These are phyloP conservation scores for Alternaria dauci DNA, from an alignment of 2,329 filamentous ascomycete genomes.

Conservation along the genomic window DNA sequence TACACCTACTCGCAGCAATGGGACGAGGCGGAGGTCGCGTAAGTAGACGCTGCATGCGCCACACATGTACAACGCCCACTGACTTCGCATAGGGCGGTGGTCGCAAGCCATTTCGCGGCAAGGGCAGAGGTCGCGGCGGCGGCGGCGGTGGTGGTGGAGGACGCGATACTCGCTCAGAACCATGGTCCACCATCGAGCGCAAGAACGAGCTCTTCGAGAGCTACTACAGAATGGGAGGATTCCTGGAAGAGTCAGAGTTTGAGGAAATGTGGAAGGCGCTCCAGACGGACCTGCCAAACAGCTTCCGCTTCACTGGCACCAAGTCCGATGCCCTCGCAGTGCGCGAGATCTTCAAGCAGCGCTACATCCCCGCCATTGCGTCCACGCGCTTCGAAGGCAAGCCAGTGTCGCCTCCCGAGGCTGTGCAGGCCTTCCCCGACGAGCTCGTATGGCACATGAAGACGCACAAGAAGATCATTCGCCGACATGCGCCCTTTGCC, in stretches of 20 bases:
- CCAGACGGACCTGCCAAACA: constrained; percentile 88
- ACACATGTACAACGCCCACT: constrained; percentile 13
- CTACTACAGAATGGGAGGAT: constrained; percentile 77
- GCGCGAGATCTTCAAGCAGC: constrained; percentile 83
- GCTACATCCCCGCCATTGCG: constrained; percentile 90
- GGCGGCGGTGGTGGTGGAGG: constrained; percentile 42
- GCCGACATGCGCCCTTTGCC: constrained; percentile 91
- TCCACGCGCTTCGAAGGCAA: constrained; percentile 84
- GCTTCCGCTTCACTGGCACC: constrained; percentile 95
- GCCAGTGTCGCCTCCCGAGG: constrained; percentile 79
- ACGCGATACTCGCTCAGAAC: constrained; percentile 42
- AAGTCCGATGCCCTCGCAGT: constrained; percentile 95
- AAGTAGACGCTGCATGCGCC: constrained; percentile 19
- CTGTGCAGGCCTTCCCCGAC: constrained; percentile 93
- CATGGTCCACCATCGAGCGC: constrained; percentile 70
- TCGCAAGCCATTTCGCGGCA: constrained; percentile 43
- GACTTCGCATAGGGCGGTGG: constrained; percentile 36
- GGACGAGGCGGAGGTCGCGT: constrained; percentile 40
- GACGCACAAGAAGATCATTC: constrained; percentile 93
- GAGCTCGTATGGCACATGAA: constrained; percentile 98
- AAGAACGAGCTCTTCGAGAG: constrained; percentile 84
- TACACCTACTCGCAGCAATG: constrained; percentile 32
- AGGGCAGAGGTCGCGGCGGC: constrained; percentile 39
- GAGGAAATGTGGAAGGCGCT: constrained; percentile 84
- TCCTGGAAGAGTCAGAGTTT: constrained; percentile 80